Conservation (phyloP, 371 early-diverging fungal species). For the Rhizopus sp. region DNA sequence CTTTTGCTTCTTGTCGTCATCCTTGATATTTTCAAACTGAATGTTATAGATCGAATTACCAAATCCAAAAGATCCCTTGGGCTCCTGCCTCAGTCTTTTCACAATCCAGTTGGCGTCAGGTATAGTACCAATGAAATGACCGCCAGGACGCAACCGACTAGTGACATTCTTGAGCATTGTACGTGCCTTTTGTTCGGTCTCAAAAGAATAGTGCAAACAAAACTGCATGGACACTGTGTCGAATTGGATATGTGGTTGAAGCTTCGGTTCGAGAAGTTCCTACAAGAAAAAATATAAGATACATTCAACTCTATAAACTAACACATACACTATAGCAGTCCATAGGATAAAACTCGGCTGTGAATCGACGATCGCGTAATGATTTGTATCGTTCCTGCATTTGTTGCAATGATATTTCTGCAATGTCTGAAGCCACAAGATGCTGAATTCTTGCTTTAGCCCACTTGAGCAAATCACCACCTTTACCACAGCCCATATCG, state of each 20-base stretch:
- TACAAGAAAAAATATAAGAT: too few species aligned
- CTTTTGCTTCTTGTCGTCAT: slow-evolving; percentile 28
- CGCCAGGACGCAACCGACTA: slow-evolving; percentile 76
- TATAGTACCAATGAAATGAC: slow-evolving; percentile 92
- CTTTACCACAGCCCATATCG: slow-evolving; percentile 99
- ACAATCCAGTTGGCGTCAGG: slow-evolving; percentile 94
- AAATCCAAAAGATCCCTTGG: slow-evolving; percentile 49
- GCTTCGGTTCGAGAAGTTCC: slow-evolving; percentile 59
- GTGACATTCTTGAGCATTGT: slow-evolving; percentile 87
- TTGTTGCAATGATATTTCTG: slow-evolving; percentile 89
- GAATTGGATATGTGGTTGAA: slow-evolving; percentile 59
- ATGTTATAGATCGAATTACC: slow-evolving; percentile 89
- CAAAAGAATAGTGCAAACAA: slow-evolving; percentile 98
- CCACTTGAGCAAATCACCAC: slow-evolving; percentile 98
- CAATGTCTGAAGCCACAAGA: slow-evolving; percentile 91
- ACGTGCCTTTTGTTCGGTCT: slow-evolving; percentile 78
- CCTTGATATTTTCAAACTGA: slow-evolving; percentile 70
- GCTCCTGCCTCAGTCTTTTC: slow-evolving; percentile 40
- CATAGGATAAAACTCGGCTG: slow-evolving; percentile 72
- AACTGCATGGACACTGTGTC: slow-evolving; percentile 97
- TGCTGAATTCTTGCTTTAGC: slow-evolving; percentile 68
- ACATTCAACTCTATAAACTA: not conserved
- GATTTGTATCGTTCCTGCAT: slow-evolving; percentile 75
- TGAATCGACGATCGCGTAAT: slow-evolving; percentile 59
- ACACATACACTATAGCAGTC: slow-evolving; percentile 81